Evolutionary conservation across 495 filamentous ascomycete species (phyloP).

Genomic region (Penicillium atrosanguineum): DNA sequence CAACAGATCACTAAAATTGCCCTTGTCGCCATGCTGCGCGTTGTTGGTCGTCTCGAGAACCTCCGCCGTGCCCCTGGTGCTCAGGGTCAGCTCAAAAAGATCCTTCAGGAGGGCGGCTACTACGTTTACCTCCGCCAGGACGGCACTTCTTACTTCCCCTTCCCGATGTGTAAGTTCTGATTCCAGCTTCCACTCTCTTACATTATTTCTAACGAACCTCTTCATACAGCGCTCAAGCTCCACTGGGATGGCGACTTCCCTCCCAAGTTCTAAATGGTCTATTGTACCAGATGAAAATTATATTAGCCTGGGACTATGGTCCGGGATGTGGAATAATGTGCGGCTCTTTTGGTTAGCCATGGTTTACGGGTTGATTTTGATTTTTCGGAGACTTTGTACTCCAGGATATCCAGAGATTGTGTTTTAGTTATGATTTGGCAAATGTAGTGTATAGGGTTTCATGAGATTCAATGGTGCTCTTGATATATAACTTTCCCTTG

Average conservation of each 20-base stretch:
- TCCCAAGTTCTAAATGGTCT: conserved; percentile 14
- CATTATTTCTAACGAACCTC: background rate
- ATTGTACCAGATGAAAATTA: background rate
- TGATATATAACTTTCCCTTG: background rate
- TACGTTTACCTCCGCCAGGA: conserved; percentile 74
- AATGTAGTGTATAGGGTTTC: conserved; percentile 13
- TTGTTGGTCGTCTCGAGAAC: conserved; percentile 53
- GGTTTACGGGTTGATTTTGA: conserved; percentile 16
- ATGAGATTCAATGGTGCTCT: background rate
- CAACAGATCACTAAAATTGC: conserved; percentile 59
- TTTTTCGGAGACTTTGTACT: conserved; percentile 11
- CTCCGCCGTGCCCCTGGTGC: conserved; percentile 67
- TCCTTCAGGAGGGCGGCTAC: conserved; percentile 57
- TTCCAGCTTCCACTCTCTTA: background rate
- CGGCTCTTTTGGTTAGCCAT: conserved; percentile 7
- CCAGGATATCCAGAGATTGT: conserved; percentile 23
- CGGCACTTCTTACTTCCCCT: conserved; percentile 66
- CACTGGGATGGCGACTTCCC: conserved; percentile 30
- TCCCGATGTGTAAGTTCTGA: conserved; percentile 60
- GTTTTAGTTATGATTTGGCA: conserved; percentile 6
- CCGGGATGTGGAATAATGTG: conserved; percentile 5
- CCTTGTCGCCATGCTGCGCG: conserved; percentile 62
- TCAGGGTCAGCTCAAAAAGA: conserved; percentile 72
- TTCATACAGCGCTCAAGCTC: conserved; percentile 26
- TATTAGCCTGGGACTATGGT: background rate